Evolutionary conservation across 768 basidiomycete species (phyloP), one percentile per base, ranked within the genome.

Genomic region (Podaxis sp.): DNA sequence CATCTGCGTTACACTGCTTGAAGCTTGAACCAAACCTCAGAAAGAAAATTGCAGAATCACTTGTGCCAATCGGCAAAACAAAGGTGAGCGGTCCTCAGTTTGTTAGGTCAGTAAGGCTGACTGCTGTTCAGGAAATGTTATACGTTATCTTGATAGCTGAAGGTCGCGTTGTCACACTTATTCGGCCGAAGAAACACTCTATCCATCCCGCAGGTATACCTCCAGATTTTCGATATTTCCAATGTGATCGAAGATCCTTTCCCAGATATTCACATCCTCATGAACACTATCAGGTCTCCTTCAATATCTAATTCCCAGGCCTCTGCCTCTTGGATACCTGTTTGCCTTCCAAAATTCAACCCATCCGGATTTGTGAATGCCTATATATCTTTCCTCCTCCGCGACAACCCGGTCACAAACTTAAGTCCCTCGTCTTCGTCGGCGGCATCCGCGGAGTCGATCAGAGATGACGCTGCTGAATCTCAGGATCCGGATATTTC

Each of bases 301-400:
- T 90, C 93, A 1, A 86, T 91, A 66, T 78, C 81, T 63, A 90
- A 87, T 71, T 90, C 88, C 2, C 87, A 88, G 8, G 89, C 88
- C 5, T 80, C 94, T 6, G 91, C 95, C 13, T 90, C 90, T 5
- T 99, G 95, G 94, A 84, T 99, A 7, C 97, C 97, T 2, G 84
- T 99, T 52, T 99, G 97, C 72, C 83, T 99, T 2, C 96, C 97
- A 0, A 95, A 95, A 73, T 99, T 93, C 80, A 94, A 98, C 70
- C 80, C 93, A 0, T 77, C 87, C 4, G 90, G 90, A 1, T 98
- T 98, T 74, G 87, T 96, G 28, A 94, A 99, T 72, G 91, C 93
- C 12, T 97, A 96, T 68, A 84, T 98, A 48, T 84, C 86, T 2
- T 93, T 90, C 72, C 72, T 89, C 28, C 80, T 83, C 48, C 82